Base-by-base conservation (phyloP, 495 filamentous ascomycete genomes). In the Pyrenopolyporus hunteri region DNA sequence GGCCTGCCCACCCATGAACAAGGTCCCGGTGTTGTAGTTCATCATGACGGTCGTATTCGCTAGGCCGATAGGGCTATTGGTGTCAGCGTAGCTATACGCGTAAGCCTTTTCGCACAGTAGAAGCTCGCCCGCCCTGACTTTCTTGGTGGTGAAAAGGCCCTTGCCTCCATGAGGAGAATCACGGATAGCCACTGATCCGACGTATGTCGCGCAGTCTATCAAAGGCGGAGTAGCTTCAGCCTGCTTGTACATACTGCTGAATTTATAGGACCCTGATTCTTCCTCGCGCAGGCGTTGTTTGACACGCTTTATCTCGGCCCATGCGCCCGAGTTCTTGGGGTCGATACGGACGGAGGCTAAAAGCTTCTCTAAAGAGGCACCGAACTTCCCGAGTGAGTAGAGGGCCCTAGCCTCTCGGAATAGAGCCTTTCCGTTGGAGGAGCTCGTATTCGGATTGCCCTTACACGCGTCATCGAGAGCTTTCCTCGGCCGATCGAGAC, bases 41-140 rank as follows among this genome's bases (percentile, higher is more conserved):
- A 81, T 53, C 8, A 79, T 49, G 10, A 79, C 11, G 1, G 45
- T 59, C 17, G 60, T 68, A 51, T 63, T 50, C 4, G 19, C 26
- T n/a, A 0, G 16, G 11, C 57, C 42, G 10, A 32, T 16, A 6
- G 33, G 33, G 9, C 14, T 36, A 3, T 64, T 48, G 6, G 50
- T 20, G 20, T 31, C 39, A 22, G 35, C 37, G 35, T 64, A 70
- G 20, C 67, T 68, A 36, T 72, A 70, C n/a, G 61, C 66, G 48
- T 86, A 83, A 0, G 83, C 81, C 53, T 85, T 86, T 57, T 86
- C 82, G 43, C 78, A 83, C 11, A 85, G 52, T 0, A 86, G 62
- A 9, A 86, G 70, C 4, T 84, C 81, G 0, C 83, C 84, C 0
- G 75, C 75, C 42, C 76, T 69, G 42, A 87, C 75, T 7, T 63